Evolutionary conservation across 805 yeast genomes (phyloP), one percentile per base, ranked within the genome.

Genomic region (Candida namnaoensis): DNA sequence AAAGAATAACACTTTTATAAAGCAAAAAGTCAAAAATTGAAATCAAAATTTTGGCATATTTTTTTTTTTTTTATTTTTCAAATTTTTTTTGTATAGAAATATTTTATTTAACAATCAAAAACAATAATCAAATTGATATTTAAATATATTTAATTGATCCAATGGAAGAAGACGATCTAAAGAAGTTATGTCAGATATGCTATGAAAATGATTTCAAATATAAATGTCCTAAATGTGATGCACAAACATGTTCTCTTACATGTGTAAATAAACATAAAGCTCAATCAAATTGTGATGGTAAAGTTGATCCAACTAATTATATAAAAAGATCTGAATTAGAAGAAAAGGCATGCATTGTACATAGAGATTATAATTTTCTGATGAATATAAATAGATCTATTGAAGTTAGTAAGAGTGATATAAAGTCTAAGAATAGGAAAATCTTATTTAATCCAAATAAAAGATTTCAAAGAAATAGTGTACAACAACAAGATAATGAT

Each of bases 341-440:
- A 5, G 69, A 73, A 36, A 53, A 61, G 15, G 44, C 61, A 48
- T 38, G 41, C 2, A 37, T 49, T 1, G 53, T 88, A 7, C 88
- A 88, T 54, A 62, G 97, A 46, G 97, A 90, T 57, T 90, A 88
- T 58, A 82, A 86, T 54, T 86, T 85, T 53, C 61, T 90, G 30
- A 66, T 75, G 43, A 66, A 64, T 19, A 51, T 86, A 41, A 80
- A 79, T 38, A 63, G 97, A 36, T 59, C 69, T 3, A 65, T 88
- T 12, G 69, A 70, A n/a, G 57, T 85, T 13, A 74, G 78, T 7
- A 79, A 76, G 50, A 59, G 58, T 1, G 91, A 81, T 53, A 59
- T 66, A 9, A 47, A 56, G 42, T 51, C 63, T 7, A 71, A 65
- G 43, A 74, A 73, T 37, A 69, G 61, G 51, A 73, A 68, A 48